Evolutionary conservation across 2,329 filamentous ascomycete species (phyloP), one percentile per base, ranked within the genome.

Genomic region (Aspergillaceae sp.): DNA sequence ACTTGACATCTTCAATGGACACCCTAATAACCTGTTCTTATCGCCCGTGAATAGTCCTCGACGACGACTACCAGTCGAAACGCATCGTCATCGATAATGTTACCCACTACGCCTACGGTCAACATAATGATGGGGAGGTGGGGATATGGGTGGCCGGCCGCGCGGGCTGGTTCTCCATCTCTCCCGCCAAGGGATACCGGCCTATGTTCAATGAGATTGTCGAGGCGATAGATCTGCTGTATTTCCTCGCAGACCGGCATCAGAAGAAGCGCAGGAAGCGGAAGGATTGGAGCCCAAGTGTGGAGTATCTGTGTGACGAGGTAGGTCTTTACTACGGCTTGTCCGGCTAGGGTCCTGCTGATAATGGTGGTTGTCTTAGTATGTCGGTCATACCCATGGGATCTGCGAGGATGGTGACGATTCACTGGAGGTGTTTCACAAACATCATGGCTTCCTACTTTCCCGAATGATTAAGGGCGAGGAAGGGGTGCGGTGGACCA

Each of bases 151-250:
- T 79, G 19, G 74, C 77, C 42, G 80, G 80, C 32, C 68, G 73
- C 50, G 77, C 79, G 35, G 80, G 80, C 45, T 83, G 80, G 79
- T 83, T 78, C 57, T 72, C 74, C 44, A 71, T 84, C 41, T 66
- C 67, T 29, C 78, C 80, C 2, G 66, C 73, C 36, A 68, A 70
- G 51, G 67, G 69, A 2, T 84, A 82, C 59, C 64, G 71, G 49
- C 59, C 65, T 1, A 72, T 74, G 34, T 81, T 74, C 61, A 68
- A 74, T 41, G 70, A 75, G 26, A 82, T 82, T 67, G 65, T 75
- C 2, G 73, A 80, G 59, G 78, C 77, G 1, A 74, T 83, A 33
- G 71, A 78, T 52, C 56, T 81, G 48, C 65, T 82, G 6, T 83
- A 82, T 58, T 82, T 80, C 56, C 60, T 81, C 41, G 74, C 74